Evolutionary conservation across 495 filamentous ascomycete species (phyloP), one percentile per base, ranked within the genome.

Genomic region (Penicillium cataractarum): DNA sequence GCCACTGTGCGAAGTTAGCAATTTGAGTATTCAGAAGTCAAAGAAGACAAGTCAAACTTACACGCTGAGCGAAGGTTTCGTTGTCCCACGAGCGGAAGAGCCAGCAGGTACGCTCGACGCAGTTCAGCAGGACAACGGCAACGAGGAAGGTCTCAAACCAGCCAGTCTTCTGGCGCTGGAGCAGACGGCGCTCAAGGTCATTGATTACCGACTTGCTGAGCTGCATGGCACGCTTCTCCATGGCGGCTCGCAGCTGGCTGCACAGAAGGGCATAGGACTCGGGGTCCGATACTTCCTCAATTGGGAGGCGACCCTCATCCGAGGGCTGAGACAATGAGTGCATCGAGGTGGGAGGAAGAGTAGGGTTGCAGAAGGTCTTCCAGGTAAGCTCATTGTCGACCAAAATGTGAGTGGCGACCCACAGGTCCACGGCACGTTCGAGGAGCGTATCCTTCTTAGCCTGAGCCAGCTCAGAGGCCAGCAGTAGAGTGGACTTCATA

Each of bases 91-190:
- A 86, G 35, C 86, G 87, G 79, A 91, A 93, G 0, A 90, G 82
- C 88, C 91, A 93, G 55, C 87, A 90, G n/a, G 89, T 89, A 70
- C 91, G 89, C 75, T 95, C 92, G 10, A 93, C 84, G 59, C 90
- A 92, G 71, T 89, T 90, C 39, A 95, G 78, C 19, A 94, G 81
- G 37, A 95, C 83, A 58, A 94, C 74, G 13, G 88, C 84, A 4
- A 88, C 85, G 17, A 94, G 78, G 73, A 91, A 93, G 48, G 89
- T 92, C 67, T 88, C 86, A 61, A 92, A 92, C 66, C 84, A 84
- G 61, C 83, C 88, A 44, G 81, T 83, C 73, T 91, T 88, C 70
- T 87, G 85, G 48, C 90, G 86, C 62, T 90, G 88, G n/a, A 94
- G 76, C 4, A 91, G 80, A 26, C 85, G 80, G 9, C 87, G 85